These are phyloP conservation scores for Serendipita vermifera DNA, from an alignment of 768 basidiomycete genomes.

Conservation along the genomic window DNA sequence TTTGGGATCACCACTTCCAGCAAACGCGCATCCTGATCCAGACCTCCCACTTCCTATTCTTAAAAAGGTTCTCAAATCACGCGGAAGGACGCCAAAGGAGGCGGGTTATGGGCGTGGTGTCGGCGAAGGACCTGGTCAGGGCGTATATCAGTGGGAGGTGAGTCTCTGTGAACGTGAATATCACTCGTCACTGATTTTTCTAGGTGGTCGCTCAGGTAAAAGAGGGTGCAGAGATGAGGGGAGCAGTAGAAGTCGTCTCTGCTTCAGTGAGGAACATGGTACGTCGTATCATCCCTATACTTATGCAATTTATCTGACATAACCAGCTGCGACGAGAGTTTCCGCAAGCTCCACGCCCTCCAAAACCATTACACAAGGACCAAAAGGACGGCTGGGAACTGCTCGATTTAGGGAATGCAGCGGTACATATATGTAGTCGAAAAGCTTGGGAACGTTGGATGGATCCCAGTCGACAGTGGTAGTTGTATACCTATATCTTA, in stretches of 20 bases:
- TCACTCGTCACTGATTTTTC: background rate
- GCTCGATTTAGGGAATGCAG: slow-evolving; percentile 71
- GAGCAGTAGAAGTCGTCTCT: slow-evolving; percentile 62
- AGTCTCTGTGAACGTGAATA: slow-evolving; percentile 5
- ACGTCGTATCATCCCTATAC: no score
- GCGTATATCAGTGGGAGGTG: slow-evolving; percentile 9
- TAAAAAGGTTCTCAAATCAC: slow-evolving; percentile 46
- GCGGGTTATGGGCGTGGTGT: slow-evolving; percentile 39
- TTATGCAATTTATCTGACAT: background rate
- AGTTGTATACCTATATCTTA: no score
- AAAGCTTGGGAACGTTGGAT: slow-evolving; percentile 61
- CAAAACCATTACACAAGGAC: slow-evolving; percentile 44
- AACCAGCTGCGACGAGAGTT: slow-evolving; percentile 43
- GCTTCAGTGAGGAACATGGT: slow-evolving; percentile 59
- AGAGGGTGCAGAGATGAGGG: slow-evolving; percentile 69
- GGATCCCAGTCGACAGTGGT: slow-evolving; percentile 13
- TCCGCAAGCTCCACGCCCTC: slow-evolving; percentile 48
- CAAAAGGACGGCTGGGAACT: slow-evolving; percentile 66
- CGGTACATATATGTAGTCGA: slow-evolving; percentile 60
- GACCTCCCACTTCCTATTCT: slow-evolving; percentile 28
- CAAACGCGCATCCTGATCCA: slow-evolving; percentile 47
- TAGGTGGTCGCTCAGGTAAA: slow-evolving; percentile 42
- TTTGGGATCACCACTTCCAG: slow-evolving; percentile 42
- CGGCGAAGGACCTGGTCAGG: slow-evolving; percentile 41
- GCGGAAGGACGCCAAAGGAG: slow-evolving; percentile 57